Evolutionary conservation across 192 early-diverging fungal species (phyloP).

Genomic region (Coemansia sp.): DNA sequence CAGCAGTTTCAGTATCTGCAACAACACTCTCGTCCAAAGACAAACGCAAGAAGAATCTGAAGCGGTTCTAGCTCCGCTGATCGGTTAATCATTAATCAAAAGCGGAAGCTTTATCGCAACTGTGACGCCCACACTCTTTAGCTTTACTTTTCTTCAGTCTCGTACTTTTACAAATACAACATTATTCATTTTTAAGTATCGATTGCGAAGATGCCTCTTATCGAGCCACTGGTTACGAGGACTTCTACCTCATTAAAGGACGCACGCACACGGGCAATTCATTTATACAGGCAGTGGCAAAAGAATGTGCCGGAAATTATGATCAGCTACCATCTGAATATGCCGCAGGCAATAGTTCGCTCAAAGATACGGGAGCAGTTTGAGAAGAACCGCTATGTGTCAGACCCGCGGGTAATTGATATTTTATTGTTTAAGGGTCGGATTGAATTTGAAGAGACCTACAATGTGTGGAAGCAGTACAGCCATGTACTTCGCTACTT

Average conservation of each 20-base stretch:
- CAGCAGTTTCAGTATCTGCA: not conserved
- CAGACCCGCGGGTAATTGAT: slow-evolving; percentile 74
- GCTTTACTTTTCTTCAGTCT: not conserved
- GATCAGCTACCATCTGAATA: slow-evolving; percentile 68
- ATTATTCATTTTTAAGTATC: not conserved
- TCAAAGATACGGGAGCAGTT: slow-evolving; percentile 87
- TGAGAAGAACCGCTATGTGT: slow-evolving; percentile 78
- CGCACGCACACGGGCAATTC: slow-evolving; percentile 62
- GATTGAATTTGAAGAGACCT: slow-evolving; percentile 83
- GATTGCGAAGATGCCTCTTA: slow-evolving; percentile 35
- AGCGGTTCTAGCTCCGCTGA: slow-evolving; percentile 23
- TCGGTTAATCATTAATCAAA: no score
- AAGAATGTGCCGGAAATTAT: slow-evolving; percentile 67
- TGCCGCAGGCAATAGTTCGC: slow-evolving; percentile 70
- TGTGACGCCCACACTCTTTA: not conserved
- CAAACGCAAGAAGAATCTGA: slow-evolving; percentile 52
- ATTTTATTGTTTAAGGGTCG: slow-evolving; percentile 85
- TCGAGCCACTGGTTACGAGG: slow-evolving; percentile 40
- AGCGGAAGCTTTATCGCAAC: not conserved
- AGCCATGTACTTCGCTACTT: slow-evolving; percentile 88
- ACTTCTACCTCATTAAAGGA: slow-evolving; percentile 62
- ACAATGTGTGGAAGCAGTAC: slow-evolving; percentile 91
- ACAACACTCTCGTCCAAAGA: slow-evolving; percentile 19
- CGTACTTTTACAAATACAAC: not conserved
- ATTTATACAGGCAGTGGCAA: slow-evolving; percentile 72